These are phyloP conservation scores for Metschnikowia cerradonensis DNA, from an alignment of 805 yeast species.

Conservation along the genomic window DNA sequence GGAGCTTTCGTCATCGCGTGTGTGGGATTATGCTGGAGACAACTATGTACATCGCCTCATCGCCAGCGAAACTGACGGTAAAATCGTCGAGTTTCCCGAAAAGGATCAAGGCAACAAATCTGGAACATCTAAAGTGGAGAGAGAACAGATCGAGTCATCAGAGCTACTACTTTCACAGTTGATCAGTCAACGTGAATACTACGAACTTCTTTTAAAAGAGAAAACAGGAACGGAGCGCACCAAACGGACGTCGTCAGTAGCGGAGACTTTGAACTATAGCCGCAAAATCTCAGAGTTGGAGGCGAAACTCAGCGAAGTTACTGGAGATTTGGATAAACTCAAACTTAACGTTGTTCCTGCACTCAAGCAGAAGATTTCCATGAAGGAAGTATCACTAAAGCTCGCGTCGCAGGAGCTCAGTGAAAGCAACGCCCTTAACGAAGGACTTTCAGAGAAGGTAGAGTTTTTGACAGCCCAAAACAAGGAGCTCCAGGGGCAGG, in stretches of 20 bases:
- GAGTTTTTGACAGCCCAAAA: constrained; percentile 29
- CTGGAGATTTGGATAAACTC: constrained; percentile 18
- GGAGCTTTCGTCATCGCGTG: constrained; percentile 80
- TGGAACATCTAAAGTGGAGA: constrained; percentile 2
- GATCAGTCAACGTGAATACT: constrained; percentile 81
- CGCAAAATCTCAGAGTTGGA: constrained; percentile 23
- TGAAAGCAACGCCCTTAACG: constrained; percentile 31
- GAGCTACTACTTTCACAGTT: constrained; percentile 73
- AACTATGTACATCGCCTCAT: constrained; percentile 82
- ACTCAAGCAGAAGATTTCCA: constrained; percentile 27
- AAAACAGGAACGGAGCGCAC: constrained; percentile 12
- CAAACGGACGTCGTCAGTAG: constrained; percentile 14
- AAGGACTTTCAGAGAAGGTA: constrained; percentile 37
- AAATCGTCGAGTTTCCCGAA: constrained; percentile 69
- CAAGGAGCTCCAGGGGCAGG: constrained; percentile 32
- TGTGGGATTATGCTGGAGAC: constrained; percentile 94
- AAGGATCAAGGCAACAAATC: constrained; percentile 17
- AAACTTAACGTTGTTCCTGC: constrained; percentile 30
- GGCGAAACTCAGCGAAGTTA: constrained; percentile 17
- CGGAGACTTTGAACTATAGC: constrained; percentile 3
- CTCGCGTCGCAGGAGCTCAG: constrained; percentile 29
- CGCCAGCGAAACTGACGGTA: constrained; percentile 85
- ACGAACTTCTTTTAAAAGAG: constrained; percentile 46
- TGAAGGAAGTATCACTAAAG: constrained; percentile 28
- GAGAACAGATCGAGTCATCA: constrained; percentile 58